Evolutionary conservation across 192 early-diverging fungal species (phyloP).

Genomic region (Piromyces finnis): DNA sequence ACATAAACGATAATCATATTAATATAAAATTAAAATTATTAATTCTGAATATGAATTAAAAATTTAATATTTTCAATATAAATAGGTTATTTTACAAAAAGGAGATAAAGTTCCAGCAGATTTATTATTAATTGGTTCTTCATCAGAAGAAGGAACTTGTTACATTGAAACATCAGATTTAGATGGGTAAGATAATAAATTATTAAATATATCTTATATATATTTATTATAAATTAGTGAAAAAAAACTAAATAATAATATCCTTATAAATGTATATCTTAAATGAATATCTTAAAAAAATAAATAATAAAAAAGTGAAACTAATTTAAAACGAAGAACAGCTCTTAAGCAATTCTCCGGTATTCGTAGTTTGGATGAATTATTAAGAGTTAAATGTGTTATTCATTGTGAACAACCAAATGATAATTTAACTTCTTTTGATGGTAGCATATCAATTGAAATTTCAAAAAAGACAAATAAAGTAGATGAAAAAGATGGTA

Average conservation of each 20-base stretch:
- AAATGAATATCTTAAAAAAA: no score
- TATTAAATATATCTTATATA: neutral
- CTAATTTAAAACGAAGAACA: conserved; percentile 27
- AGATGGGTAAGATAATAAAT: conserved; percentile 14
- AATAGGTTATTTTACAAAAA: conserved; percentile 12
- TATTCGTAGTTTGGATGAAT: neutral
- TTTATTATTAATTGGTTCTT: conserved; percentile 17
- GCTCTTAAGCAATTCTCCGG: conserved; percentile 6
- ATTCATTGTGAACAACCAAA: conserved; percentile 34
- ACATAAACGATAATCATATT: no score
- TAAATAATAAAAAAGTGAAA: conserved; percentile 31
- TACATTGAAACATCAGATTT: conserved; percentile 39
- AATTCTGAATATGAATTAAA: no score
- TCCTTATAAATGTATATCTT: no score
- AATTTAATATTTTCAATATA: no score
- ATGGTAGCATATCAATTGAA: conserved; percentile 13
- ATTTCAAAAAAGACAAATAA: neutral
- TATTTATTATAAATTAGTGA: no score
- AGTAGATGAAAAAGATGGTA: neutral
- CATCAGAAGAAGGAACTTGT: conserved; percentile 27
- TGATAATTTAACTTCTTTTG: conserved; percentile 21
- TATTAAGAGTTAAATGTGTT: conserved; percentile 4
- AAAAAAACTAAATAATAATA: no score
- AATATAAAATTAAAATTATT: no score
- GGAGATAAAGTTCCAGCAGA: conserved; percentile 29